Conservation (phyloP, 768 basidiomycete genomes). For the Strobilomyces echinocephalus region DNA sequence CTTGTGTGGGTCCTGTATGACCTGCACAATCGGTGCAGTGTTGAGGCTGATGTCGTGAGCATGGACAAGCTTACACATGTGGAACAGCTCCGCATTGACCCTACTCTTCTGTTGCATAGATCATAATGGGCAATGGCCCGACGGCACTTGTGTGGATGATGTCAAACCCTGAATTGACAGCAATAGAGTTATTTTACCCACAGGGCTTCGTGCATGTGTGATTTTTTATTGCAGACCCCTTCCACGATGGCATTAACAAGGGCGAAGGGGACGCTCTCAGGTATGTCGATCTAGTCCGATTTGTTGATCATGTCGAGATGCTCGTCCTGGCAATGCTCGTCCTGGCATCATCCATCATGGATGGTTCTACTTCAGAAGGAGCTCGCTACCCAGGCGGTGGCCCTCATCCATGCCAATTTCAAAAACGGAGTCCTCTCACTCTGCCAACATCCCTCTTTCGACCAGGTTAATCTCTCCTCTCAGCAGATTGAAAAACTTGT, state of each 20-base stretch:
- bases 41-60: constrained; percentile 83
- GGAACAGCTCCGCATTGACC: constrained; percentile 58
- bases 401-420: constrained; percentile 71
- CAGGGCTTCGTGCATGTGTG: constrained; percentile 80
- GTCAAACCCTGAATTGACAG: constrained; percentile 72
- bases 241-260: constrained; percentile 84
- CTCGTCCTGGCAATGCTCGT: too few species aligned
- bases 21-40: constrained; percentile 65
- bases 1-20: constrained; percentile 71
- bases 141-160: constrained; percentile 93
- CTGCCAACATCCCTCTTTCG: constrained; percentile 77
- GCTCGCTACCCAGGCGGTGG: constrained; percentile 53
- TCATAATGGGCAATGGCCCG: constrained; percentile 91
- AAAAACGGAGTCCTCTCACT: constrained; percentile 72
- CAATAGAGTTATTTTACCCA: constrained; percentile 89
- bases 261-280: constrained; percentile 82
- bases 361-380: constrained; percentile 57
- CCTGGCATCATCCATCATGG: constrained; percentile 68
- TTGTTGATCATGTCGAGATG: constrained; percentile 71
- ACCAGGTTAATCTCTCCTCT: constrained; percentile 72
- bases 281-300: constrained; percentile 78
- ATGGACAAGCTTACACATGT: constrained; percentile 76
- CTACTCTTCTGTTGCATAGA: constrained; percentile 41
- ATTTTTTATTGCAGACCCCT: constrained; percentile 82
- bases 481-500: constrained; percentile 75